A percentile compares a stretch with the other conserved stretches of the same genome.
These are phyloP conservation scores for Salvia miltiorrhiza DNA, from an alignment of 257 asterid genomes.

Conservation along the genomic window DNA sequence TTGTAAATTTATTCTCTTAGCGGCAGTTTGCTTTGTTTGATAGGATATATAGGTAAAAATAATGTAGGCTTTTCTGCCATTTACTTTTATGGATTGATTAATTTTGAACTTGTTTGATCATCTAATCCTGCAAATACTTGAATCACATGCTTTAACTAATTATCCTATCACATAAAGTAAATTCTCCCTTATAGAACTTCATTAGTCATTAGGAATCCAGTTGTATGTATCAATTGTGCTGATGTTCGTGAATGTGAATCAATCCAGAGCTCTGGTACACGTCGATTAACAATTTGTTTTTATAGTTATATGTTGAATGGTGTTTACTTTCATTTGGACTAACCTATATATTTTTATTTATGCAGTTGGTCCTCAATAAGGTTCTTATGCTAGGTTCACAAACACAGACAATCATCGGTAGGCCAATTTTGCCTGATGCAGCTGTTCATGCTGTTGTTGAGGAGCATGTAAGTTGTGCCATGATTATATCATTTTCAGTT, in stretches of 20 bases:
- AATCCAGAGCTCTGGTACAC: not conserved
- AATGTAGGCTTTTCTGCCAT: no score
- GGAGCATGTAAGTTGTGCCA: slow-evolving; percentile 75
- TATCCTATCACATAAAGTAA: no score
- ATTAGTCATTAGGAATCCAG: not conserved
- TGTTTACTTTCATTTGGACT: slow-evolving; percentile 3
- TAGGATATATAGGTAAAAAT: no score
- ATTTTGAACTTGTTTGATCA: no score
- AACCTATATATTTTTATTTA: slow-evolving; percentile 16
- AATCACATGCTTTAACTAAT: no score
- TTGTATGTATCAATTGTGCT: slow-evolving; percentile 2
- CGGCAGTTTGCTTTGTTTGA: no score
- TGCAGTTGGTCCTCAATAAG: slow-evolving; percentile 76
- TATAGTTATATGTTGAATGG: slow-evolving; percentile 2
- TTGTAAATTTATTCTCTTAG: not conserved
- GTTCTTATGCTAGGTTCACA: slow-evolving; percentile 84
- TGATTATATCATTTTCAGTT: slow-evolving; percentile 1
- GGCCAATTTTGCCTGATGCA: slow-evolving; percentile 89
- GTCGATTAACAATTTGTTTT: not conserved
- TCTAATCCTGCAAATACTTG: no score
- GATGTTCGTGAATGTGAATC: not conserved
- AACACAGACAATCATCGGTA: slow-evolving; percentile 77
- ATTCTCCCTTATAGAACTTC: not conserved
- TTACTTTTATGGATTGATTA: no score
- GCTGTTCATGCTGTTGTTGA: slow-evolving; percentile 96